phyloP scores from a whole-genome alignment of 257 asterid genomes.

The Scutellaria galericulata region DNA sequence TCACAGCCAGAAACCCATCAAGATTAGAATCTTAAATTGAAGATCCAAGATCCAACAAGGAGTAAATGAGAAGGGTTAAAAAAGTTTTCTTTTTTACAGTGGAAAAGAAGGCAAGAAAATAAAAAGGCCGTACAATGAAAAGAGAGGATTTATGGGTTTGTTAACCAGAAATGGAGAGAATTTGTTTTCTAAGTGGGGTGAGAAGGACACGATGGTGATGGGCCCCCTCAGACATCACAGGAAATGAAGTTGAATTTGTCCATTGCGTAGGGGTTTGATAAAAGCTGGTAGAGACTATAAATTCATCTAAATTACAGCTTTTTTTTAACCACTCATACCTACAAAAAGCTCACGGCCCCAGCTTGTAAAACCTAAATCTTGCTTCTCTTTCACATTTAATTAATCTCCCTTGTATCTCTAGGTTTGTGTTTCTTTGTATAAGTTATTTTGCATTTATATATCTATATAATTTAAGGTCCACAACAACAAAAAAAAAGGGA shows the following conservation, averaged over 20 bases:
- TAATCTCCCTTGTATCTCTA: neutral
- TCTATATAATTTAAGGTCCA: too few species aligned
- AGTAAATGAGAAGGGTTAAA: neutral
- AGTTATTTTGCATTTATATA: too few species aligned
- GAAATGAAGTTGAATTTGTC: constrained; percentile 37
- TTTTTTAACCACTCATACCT: neutral
- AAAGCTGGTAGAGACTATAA: constrained; percentile 29
- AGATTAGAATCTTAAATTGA: neutral
- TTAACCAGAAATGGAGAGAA: constrained; percentile 30
- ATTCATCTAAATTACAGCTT: constrained; percentile 28
- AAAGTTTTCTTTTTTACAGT: neutral
- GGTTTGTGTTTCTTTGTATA: neutral
- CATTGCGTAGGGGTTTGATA: constrained; percentile 43
- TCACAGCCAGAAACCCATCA: neutral
- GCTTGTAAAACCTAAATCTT: constrained; percentile 25
- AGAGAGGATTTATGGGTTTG: constrained; percentile 25
- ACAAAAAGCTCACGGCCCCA: constrained; percentile 25
- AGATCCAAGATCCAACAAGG: constrained; percentile 1
- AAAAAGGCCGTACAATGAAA: constrained; percentile 11
- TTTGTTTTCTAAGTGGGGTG: constrained; percentile 14
- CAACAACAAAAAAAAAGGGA: too few species aligned
- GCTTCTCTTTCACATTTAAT: neutral
- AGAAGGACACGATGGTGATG: constrained; percentile 40
- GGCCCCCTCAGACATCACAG: constrained; percentile 40
- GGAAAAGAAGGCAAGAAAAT: constrained; percentile 2